Evolutionary conservation across 1,139 yeast genomes (phyloP), one percentile per base, ranked within the genome.

Genomic region (Sugiyamaella japonica): DNA sequence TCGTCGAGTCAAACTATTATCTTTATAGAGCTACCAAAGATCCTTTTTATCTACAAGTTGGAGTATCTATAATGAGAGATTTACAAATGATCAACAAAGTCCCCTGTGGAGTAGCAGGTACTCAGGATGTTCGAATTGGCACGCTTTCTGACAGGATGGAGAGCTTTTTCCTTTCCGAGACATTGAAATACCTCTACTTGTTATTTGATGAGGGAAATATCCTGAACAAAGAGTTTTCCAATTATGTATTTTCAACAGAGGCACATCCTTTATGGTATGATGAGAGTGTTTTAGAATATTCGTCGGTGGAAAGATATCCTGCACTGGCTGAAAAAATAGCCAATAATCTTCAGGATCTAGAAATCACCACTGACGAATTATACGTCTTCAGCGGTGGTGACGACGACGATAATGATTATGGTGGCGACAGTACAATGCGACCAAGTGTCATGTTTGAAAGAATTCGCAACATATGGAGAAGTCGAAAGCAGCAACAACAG

Each of bases 181-280:
- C 96, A 0, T 75, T 87, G 53, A 90, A 90, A 70, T 91, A 91
- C 66, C 72, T 90, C n/a, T 90, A 85, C 64, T 70, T 90, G 32
- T 71, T 90, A 48, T 90, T 90, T 72, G 95, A 89, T 66, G 83
- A 78, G 10, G 76, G 76, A 6, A 83, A 89, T 65, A 79, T 78
- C 28, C 65, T 83, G 20, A 83, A 86, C 61, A 76, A 69, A 46
- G 71, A 73, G 7, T 73, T 75, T 69, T 80, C 82, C 44, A 85
- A 84, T 62, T 78, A 86, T 71, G 76, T 91, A 0, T 91, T 90
- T 64, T 86, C 96, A 9, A 91, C 98, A 0, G 98, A 91, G 66
- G 98, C 95, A 0, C 98, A 91, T 68, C 97, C 97, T 1, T 67
- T 90, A 57, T 89, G 96, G 96, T 76, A 79, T 55, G 71, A 72